phyloP scores from a whole-genome alignment of 2,329 filamentous ascomycete genomes.

The Juglanconis juglandina region DNA sequence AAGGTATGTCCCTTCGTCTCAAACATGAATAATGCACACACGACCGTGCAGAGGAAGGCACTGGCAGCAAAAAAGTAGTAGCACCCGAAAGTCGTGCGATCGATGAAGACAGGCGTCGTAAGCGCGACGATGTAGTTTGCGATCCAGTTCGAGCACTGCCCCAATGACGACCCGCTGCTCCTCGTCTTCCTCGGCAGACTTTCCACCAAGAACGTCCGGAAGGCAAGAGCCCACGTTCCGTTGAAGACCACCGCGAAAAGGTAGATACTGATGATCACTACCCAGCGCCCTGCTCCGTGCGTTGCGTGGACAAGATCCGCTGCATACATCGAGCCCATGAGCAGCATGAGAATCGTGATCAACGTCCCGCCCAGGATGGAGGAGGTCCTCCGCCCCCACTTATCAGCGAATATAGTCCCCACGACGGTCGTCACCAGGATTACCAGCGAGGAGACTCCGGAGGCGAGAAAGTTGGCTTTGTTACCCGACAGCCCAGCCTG shows the following conservation, averaged over 20 bases:
- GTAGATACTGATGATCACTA: conserved; percentile 50
- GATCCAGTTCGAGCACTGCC: conserved; percentile 51
- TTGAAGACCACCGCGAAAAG: conserved; percentile 44
- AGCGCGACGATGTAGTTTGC: conserved; percentile 45
- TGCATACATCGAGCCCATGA: conserved; percentile 52
- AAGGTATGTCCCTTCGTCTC: conserved; percentile 41
- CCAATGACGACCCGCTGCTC: conserved; percentile 51
- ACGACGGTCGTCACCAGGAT: conserved; percentile 54
- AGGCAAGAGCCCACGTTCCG: conserved; percentile 49
- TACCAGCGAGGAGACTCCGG: conserved; percentile 55
- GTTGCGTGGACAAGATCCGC: conserved; percentile 34
- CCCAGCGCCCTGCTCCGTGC: conserved; percentile 41
- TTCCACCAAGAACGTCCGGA: conserved; percentile 53
- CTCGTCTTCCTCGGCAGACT: conserved; percentile 54
- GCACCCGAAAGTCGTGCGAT: conserved; percentile 37
- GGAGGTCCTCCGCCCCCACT: conserved; percentile 52
- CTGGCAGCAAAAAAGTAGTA: conserved; percentile 45
- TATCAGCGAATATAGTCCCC: conserved; percentile 51
- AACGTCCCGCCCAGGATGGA: conserved; percentile 50
- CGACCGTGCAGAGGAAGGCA: conserved; percentile 33
- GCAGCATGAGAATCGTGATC: conserved; percentile 48
- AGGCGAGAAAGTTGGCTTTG: conserved; percentile 54
- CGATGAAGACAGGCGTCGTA: conserved; percentile 38
- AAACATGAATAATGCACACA: conserved; percentile 37
- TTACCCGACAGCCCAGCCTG: conserved; percentile 55